Evolutionary conservation across 208 protist genomes (phyloP).

Genomic region (Tetramitus jugosus): DNA sequence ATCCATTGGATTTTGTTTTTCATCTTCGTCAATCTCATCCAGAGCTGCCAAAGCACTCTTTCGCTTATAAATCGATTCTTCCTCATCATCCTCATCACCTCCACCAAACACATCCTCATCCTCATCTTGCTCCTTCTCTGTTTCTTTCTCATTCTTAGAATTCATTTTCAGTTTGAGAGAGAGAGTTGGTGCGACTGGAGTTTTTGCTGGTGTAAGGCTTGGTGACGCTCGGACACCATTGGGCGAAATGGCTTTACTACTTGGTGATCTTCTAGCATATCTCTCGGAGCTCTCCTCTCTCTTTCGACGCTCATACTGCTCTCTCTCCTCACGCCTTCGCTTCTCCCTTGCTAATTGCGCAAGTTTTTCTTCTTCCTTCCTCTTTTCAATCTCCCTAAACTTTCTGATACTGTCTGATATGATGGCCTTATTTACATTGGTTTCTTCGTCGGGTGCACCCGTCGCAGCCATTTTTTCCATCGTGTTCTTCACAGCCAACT

Average conservation of each 20-base stretch:
- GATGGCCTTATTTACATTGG: neutral
- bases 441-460: neutral
- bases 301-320: neutral
- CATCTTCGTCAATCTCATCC: neutral
- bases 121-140: neutral
- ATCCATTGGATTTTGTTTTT: neutral
- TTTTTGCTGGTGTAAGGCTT: neutral
- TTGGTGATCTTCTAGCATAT: neutral
- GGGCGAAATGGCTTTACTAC: neutral
- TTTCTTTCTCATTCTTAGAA: neutral
- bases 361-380: conserved; percentile 1
- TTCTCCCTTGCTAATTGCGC: neutral
- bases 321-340: neutral
- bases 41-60: neutral
- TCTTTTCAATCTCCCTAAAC: conserved; percentile 8
- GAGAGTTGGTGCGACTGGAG: neutral
- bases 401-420: neutral
- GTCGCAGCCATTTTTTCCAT: neutral
- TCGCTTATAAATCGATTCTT: neutral
- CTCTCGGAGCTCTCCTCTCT: neutral
- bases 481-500: neutral
- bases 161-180: neutral
- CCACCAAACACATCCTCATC: too few species aligned
- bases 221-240: neutral
- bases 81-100: neutral